Evolutionary conservation across 805 yeast genomes (phyloP), one percentile per base, ranked within the genome.

Genomic region (Metschnikowia sp.): DNA sequence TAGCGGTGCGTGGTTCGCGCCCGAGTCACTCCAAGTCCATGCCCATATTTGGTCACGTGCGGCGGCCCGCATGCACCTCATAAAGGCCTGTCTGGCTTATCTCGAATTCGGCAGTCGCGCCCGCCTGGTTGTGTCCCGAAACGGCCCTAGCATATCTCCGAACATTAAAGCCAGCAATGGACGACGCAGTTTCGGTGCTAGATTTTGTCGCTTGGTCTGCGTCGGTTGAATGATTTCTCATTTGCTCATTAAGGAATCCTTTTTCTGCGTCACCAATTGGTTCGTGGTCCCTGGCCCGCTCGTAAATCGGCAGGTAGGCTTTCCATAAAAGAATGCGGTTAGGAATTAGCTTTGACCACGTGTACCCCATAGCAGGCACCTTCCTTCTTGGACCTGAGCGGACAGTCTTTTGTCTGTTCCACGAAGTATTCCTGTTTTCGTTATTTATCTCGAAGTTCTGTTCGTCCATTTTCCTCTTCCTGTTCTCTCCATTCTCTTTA

Each of bases 301-400:
- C 43, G 12, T 28, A 30, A 9, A 40, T 36, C 9, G 51, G 54
- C 40, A 42, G 45, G 40, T 52, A 54, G 3, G 36, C 4, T 32
- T 54, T 55, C 58, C 57, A 55, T 29, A 55, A 42, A 10, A 52
- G 43, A 18, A 55, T 48, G 45, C 55, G 52, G 26, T 45, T 46
- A 15, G 49, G 30, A 8, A 52, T 39, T 11, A 55, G 55, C 45
- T 54, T 55, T 11, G 58, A 39, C 59, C 59, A 56, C 11, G 54
- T 52, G 35, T 52, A 52, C 8, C 59, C 59, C 29, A 55, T 40
- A 8, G 59, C 57, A 6, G 56, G 58, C 13, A 55, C 45, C 32
- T 49, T 53, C 39, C 38, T 47, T 34, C 35, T 47, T 19, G 47
- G 50, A 13, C 46, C 48, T 30, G 11, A 13, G 19, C 19, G 22